phyloP scores from a whole-genome alignment of 2,329 filamentous ascomycete genomes.

The Camillea tinctor region DNA sequence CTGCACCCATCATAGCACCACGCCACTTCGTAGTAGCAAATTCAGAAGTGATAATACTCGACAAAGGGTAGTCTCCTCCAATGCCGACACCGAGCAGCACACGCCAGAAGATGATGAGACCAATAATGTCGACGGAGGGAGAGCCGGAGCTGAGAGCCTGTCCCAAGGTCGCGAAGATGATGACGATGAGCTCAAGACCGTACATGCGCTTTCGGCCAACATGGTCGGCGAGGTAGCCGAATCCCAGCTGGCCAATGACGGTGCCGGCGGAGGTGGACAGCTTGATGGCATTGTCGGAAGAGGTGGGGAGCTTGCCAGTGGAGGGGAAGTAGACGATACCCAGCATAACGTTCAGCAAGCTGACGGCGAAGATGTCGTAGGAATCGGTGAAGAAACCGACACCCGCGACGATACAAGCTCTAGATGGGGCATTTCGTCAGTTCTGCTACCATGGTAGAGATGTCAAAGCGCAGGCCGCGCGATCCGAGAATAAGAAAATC shows the following conservation, averaged over 20 bases:
- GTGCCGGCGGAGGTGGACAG: constrained; percentile 81
- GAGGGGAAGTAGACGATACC: constrained; percentile 72
- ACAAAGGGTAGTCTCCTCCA: constrained; percentile 78
- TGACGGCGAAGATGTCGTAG: constrained; percentile 79
- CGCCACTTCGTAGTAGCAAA: constrained; percentile 84
- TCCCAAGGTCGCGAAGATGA: constrained; percentile 75
- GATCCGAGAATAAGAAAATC: neutral
- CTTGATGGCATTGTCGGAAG: constrained; percentile 79
- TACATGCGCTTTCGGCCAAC: constrained; percentile 73
- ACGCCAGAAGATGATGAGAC: constrained; percentile 77
- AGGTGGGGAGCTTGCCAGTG: constrained; percentile 59
- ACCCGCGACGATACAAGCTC: constrained; percentile 74
- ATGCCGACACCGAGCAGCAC: constrained; percentile 73
- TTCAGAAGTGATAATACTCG: constrained; percentile 81
- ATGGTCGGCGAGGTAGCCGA: constrained; percentile 75
- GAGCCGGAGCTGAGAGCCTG: constrained; percentile 67
- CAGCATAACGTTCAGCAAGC: constrained; percentile 71
- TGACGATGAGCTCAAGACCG: constrained; percentile 75
- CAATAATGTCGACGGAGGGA: constrained; percentile 60
- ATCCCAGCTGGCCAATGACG: constrained; percentile 77
- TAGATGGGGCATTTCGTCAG: constrained; percentile 17
- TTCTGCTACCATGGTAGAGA: neutral
- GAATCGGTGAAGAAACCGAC: constrained; percentile 89
- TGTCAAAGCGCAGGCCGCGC: neutral
- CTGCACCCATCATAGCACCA: constrained; percentile 82